Evolutionary conservation across 1,284 basidiomycete genomes (phyloP).

Genomic region (Rhodotorula sp.): DNA sequence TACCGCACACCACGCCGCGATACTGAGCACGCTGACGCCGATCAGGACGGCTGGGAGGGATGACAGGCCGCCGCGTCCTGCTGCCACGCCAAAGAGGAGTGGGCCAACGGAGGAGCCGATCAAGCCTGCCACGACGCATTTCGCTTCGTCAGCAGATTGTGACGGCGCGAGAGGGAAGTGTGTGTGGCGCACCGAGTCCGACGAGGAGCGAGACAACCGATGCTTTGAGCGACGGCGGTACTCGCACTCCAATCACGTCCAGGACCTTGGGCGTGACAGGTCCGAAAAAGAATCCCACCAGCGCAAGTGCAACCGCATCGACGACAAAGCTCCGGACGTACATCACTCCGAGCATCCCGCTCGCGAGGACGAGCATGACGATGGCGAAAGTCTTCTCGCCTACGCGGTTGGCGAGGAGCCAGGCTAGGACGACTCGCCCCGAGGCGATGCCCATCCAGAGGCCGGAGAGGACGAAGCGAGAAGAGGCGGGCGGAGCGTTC

Average conservation of each 20-base stretch:
- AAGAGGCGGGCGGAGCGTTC: conserved; percentile 17
- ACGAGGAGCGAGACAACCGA: conserved; percentile 28
- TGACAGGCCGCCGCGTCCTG: conserved; percentile 15
- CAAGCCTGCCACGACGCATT: conserved; percentile 10
- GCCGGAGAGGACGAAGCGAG: conserved; percentile 32
- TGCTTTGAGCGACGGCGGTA: conserved; percentile 34
- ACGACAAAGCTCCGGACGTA: conserved; percentile 25
- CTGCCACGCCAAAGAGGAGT: conserved; percentile 30
- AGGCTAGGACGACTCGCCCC: conserved; percentile 29
- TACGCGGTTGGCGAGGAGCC: conserved; percentile 12
- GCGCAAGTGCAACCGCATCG: conserved; percentile 29
- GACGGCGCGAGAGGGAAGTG: no score
- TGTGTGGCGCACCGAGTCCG: conserved; percentile 21
- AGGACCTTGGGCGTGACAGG: conserved; percentile 30
- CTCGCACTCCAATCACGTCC: conserved; percentile 19
- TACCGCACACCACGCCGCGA: conserved; percentile 17
- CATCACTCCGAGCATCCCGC: conserved; percentile 17
- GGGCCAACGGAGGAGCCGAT: conserved; percentile 28
- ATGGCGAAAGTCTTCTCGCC: conserved; percentile 33
- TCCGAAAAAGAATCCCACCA: conserved; percentile 36
- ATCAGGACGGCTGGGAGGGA: conserved; percentile 28
- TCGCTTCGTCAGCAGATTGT: neutral
- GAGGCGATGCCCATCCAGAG: conserved; percentile 35
- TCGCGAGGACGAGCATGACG: conserved; percentile 17
- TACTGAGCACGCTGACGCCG: conserved; percentile 3